These are phyloP conservation scores for Fusarium illudens DNA, from an alignment of 2,329 filamentous ascomycete genomes.

Conservation along the genomic window DNA sequence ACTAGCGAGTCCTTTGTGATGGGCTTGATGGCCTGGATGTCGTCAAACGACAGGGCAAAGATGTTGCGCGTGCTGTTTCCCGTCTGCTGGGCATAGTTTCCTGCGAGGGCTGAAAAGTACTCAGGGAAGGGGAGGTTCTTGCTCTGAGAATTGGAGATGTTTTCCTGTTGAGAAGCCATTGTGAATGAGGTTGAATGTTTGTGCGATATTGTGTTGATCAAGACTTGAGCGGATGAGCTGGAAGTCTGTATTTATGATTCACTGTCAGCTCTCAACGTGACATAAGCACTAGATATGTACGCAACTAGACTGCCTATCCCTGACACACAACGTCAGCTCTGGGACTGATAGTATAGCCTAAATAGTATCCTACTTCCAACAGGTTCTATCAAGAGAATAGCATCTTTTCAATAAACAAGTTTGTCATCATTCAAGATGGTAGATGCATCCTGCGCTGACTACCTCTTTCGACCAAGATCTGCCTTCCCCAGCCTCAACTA, in stretches of 20 bases:
- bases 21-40: constrained; percentile 25
- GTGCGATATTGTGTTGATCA: background rate
- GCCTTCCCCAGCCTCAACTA: background rate
- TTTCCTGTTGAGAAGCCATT: constrained; percentile 5
- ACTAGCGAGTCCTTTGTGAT: constrained; percentile 39
- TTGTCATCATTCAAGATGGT: background rate
- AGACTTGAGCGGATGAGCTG: background rate
- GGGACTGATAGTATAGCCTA: too few relatives aligned
- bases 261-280: background rate
- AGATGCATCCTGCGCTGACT: background rate
- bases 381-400: background rate
- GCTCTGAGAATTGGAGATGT: constrained; percentile 7
- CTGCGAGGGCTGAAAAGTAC: constrained; percentile 42
- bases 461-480: background rate
- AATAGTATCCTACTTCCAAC: background rate
- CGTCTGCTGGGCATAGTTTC: constrained; percentile 40
- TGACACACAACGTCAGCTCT: background rate
- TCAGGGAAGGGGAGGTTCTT: constrained; percentile 22
- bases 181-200: accelerated
- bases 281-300: background rate
- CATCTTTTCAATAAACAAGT: background rate
- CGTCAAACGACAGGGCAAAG: constrained; percentile 27
- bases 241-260: background rate
- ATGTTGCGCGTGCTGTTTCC: constrained; percentile 41
- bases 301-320: background rate